phyloP scores from a whole-genome alignment of 2,329 filamentous ascomycete genomes.

The Paracamarosporium sp. region DNA sequence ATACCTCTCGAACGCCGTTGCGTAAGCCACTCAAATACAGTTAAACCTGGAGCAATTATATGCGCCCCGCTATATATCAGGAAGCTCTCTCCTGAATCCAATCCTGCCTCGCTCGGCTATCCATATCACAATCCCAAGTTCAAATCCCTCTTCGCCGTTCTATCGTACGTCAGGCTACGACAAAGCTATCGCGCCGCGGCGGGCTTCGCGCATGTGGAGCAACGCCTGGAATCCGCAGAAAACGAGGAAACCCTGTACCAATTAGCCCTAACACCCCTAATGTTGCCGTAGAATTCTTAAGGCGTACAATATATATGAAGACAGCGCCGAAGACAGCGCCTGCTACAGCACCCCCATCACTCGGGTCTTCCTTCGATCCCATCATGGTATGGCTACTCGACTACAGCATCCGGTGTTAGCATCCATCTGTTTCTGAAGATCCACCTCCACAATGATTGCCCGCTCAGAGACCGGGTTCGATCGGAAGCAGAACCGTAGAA shows the following conservation, averaged over 20 bases:
- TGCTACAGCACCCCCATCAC: constrained; percentile 79
- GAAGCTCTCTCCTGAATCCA: not conserved
- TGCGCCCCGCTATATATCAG: not conserved
- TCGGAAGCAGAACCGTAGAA: no score
- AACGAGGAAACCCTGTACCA: constrained; percentile 74
- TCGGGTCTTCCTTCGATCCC: constrained; percentile 72
- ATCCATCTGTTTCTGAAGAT: not conserved
- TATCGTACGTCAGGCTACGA: constrained; percentile 45
- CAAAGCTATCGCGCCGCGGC: constrained; percentile 83
- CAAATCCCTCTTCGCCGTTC: not conserved
- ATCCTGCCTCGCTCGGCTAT: not conserved
- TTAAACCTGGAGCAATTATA: not conserved
- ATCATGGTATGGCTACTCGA: constrained; percentile 82
- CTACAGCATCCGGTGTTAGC: constrained; percentile 42
- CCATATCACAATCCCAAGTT: not conserved
- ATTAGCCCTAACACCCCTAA: constrained; percentile 6
- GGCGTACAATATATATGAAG: constrained; percentile 83
- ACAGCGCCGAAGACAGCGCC: constrained; percentile 88
- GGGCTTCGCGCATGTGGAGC: constrained; percentile 82
- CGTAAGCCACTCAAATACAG: not conserved
- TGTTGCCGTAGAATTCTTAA: not conserved
- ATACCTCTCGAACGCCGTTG: constrained; percentile 2
- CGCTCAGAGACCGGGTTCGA: not conserved
- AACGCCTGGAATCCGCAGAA: constrained; percentile 92
- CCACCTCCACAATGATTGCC: not conserved